Base-by-base conservation (phyloP, 129 eudicot genomes). In the Helichrysum umbraculigerum region DNA sequence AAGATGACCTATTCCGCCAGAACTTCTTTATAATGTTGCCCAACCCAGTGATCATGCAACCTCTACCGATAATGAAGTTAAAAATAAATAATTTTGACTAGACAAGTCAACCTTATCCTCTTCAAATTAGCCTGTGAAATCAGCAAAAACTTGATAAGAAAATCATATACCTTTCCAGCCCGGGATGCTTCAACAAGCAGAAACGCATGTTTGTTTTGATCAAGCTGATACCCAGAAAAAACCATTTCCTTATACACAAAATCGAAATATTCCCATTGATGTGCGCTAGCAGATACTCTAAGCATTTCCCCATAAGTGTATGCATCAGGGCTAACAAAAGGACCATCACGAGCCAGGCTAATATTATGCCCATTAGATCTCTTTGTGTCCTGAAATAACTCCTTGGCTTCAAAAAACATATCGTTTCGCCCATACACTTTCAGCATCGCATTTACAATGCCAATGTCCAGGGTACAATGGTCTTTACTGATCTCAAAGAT, bases 211-310 rank as follows among this genome's bases (percentile, higher is more conserved):
- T 78, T 78, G 22, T 77, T 81, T 74, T 86, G 93, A 87, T 88
- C 90, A 68, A 94, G 82, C 61, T 74, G 96, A 89, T 91, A 70
- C 66, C 98, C 97, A 5, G 81, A 84, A 51, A 85, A 86, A 19
- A 81, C 76, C 98, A 94, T 94, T 81, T 94, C 96, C 63, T 91
- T 91, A 81, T 94, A 94, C 16, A 94, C 88, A 70, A 86, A 83
- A 78, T 94, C 98, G 63, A 94, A 94, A 73, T 91, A 94, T 69
- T 94, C 98, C 98, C 98, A 94, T 60, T 94, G 98, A 37, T 64
- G 85, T 37, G 98, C 91, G 34, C 86, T 76, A 71, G 93, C 91
- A 74, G 97, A 94, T 39, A 88, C 88, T 84, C 91, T 85, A 39
- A 94, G 96, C 96, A 94, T 88, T 72, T 86, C 78, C 35, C 84